These are phyloP conservation scores for Epichloe scottii DNA, from an alignment of 2,329 filamentous ascomycete species.

Conservation along the genomic window DNA sequence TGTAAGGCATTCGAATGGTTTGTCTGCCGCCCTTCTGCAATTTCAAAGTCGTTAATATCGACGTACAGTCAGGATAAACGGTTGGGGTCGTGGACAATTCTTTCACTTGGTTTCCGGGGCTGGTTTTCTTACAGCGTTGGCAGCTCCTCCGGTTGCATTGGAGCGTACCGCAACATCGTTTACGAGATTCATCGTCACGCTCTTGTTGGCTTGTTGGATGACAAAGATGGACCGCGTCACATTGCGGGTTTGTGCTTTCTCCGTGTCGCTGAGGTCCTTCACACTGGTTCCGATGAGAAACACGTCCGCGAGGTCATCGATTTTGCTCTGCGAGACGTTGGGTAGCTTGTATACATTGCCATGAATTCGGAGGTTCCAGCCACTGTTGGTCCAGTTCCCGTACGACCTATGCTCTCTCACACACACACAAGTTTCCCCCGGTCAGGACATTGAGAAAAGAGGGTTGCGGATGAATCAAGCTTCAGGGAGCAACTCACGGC, in stretches of 20 bases:
- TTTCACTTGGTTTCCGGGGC: no score
- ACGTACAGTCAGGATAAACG: background rate
- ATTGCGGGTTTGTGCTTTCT: conserved; percentile 60
- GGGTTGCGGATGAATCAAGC: background rate
- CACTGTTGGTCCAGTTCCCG: conserved; percentile 66
- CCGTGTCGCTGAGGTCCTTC: conserved; percentile 39
- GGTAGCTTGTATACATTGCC: conserved; percentile 76
- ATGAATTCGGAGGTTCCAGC: conserved; percentile 65
- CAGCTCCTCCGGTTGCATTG: conserved; percentile 40
- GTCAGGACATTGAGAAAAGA: background rate
- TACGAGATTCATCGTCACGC: conserved; percentile 49
- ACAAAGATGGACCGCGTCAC: conserved; percentile 61
- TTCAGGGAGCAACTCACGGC: conserved; percentile 28
- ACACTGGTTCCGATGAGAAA: conserved; percentile 57
- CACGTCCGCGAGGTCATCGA: conserved; percentile 56
- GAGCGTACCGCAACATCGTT: conserved; percentile 34
- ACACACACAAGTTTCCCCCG: background rate
- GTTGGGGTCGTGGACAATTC: no score
- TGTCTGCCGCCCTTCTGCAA: conserved; percentile 43
- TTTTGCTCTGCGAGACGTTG: conserved; percentile 48
- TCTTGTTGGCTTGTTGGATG: conserved; percentile 55
- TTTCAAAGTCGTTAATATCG: background rate
- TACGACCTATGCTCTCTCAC: conserved; percentile 32
- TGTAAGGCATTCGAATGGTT: conserved; percentile 49
- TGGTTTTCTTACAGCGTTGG: conserved; percentile 24